phyloP scores from a whole-genome alignment of 2,329 filamentous ascomycete genomes.

The Bretziella fagacearum region DNA sequence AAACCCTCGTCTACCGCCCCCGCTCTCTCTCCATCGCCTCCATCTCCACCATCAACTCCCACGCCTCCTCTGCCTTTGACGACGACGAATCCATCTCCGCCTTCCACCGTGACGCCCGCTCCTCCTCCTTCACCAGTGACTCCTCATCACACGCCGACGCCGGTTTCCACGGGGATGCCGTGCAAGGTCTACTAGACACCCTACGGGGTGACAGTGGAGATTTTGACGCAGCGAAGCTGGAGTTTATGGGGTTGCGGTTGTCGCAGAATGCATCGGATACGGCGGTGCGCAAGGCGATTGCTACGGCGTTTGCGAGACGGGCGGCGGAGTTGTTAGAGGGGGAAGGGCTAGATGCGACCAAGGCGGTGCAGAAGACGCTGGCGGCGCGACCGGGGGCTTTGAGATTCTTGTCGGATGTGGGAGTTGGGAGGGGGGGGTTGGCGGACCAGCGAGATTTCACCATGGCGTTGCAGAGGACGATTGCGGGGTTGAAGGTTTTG shows the following conservation, averaged over 20 bases:
- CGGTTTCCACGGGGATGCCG: slow-evolving; percentile 74
- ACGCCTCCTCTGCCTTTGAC: slow-evolving; percentile 45
- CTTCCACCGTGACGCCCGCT: slow-evolving; percentile 46
- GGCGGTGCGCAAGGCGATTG: slow-evolving; percentile 74
- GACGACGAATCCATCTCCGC: slow-evolving; percentile 26
- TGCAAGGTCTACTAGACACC: slow-evolving; percentile 71
- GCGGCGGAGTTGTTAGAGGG: slow-evolving; percentile 50
- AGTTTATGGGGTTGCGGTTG: slow-evolving; percentile 86
- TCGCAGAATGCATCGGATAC: slow-evolving; percentile 78
- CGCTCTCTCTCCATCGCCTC: slow-evolving; percentile 36
- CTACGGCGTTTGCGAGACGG: slow-evolving; percentile 67
- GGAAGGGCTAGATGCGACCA: slow-evolving; percentile 38
- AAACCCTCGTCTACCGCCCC: slow-evolving; percentile 37
- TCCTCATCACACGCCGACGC: slow-evolving; percentile 40
- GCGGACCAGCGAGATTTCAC: slow-evolving; percentile 77
- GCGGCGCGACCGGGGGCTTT: slow-evolving; percentile 34
- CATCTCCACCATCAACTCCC: slow-evolving; percentile 32
- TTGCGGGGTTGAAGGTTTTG: slow-evolving; percentile 46
- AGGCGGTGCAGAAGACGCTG: slow-evolving; percentile 48
- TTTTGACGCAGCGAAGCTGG: slow-evolving; percentile 68
- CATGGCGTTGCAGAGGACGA: slow-evolving; percentile 63
- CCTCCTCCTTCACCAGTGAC: slow-evolving; percentile 57
- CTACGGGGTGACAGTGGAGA: slow-evolving; percentile 58
- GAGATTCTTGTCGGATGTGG: slow-evolving; percentile 42
- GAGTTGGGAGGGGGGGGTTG: slow-evolving; percentile 45